Conservation (phyloP, 2,329 filamentous ascomycete species). For the Epichloe elymi region DNA sequence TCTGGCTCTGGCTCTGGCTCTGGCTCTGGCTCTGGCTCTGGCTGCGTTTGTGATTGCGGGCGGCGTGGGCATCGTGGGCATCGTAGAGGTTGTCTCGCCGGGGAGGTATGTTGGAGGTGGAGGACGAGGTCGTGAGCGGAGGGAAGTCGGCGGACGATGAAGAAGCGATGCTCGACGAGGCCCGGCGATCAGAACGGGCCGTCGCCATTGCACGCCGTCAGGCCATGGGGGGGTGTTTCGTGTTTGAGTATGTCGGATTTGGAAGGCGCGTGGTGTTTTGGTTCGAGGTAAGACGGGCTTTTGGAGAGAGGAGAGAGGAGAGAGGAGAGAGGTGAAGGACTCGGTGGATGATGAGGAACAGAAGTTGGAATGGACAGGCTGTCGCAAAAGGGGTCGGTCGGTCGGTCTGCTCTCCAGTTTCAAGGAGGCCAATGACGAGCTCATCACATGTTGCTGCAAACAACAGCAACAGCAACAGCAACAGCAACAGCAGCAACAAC, state of each 20-base stretch:
- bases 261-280: not conserved
- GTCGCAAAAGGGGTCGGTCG: too few relatives aligned
- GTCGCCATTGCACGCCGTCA: slow-evolving; percentile 11
- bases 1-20: not conserved
- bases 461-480: too few relatives aligned
- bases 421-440: too few relatives aligned
- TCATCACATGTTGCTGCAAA: too few relatives aligned
- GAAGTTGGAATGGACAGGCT: too few relatives aligned
- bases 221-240: slow-evolving; percentile 8
- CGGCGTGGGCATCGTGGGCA: not conserved
- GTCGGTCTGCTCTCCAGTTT: too few relatives aligned
- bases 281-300: too few relatives aligned
- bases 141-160: slow-evolving; percentile 5
- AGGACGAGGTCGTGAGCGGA: slow-evolving; percentile 1
- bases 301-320: too few relatives aligned
- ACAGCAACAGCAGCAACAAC: too few relatives aligned
- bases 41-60: slow-evolving; percentile 1
- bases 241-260: too few relatives aligned
- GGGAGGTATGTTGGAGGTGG: not conserved
- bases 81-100: not conserved
- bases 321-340: too few relatives aligned
- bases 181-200: slow-evolving; percentile 11
- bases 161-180: slow-evolving; percentile 8
- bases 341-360: too few relatives aligned
- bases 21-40: slow-evolving; percentile 1